Evolutionary conservation across 2,329 filamentous ascomycete genomes (phyloP).

Genomic region (Fusarium sarcochroum): DNA sequence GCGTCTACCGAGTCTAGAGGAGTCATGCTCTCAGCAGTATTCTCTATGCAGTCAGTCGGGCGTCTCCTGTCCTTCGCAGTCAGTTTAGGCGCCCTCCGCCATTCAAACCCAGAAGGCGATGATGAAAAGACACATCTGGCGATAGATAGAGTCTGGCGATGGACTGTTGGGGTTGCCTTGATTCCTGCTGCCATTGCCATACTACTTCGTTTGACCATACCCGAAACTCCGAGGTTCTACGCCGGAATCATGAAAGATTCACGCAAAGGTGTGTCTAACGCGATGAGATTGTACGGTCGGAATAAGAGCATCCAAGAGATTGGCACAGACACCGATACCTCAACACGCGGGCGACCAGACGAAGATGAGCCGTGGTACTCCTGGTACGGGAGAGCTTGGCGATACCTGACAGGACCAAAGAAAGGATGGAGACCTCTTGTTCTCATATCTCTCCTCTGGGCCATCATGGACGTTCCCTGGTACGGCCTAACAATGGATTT

Average conservation of each 20-base stretch:
- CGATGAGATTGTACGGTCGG: constrained; percentile 4
- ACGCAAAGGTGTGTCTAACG: neutral
- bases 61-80: constrained; percentile 7
- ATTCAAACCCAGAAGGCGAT: neutral
- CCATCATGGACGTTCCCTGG: constrained; percentile 26
- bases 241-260: constrained; percentile 15
- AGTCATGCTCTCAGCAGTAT: constrained; percentile 10
- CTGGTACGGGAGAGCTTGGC: constrained; percentile 5
- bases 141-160: constrained; percentile 10
- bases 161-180: constrained; percentile 12
- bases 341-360: neutral
- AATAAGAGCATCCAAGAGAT: constrained; percentile 1
- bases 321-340: neutral
- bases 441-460: constrained; percentile 27
- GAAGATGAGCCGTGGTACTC: constrained; percentile 7
- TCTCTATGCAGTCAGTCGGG: constrained; percentile 13
- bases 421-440: constrained; percentile 13
- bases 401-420: constrained; percentile 14
- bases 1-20: constrained; percentile 14
- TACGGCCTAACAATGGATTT: constrained; percentile 30
- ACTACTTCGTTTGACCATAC: constrained; percentile 8
- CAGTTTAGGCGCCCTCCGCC: constrained; percentile 1
- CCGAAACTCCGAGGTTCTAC: constrained; percentile 13
- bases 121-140: neutral
- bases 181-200: constrained; percentile 11